These are phyloP conservation scores for Torulaspora franciscae DNA, from an alignment of 805 yeast species.

Conservation along the genomic window DNA sequence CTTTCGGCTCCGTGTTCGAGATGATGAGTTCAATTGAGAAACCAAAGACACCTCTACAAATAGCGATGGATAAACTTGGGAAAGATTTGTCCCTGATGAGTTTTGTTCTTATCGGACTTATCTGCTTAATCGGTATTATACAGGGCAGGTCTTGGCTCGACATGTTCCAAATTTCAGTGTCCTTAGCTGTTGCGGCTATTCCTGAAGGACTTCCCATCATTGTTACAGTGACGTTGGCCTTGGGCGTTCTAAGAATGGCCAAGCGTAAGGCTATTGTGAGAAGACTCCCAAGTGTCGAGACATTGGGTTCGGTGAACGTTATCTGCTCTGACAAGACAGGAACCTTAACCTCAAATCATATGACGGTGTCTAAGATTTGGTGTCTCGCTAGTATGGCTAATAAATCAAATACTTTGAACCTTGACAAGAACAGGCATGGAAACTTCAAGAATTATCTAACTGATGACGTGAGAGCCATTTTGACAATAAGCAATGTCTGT, in stretches of 20 bases:
- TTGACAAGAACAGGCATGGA: conserved; percentile 44
- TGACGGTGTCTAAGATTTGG: conserved; percentile 86
- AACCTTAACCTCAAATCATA: conserved; percentile 83
- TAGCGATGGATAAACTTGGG: conserved; percentile 92
- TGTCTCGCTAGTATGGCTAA: conserved; percentile 53
- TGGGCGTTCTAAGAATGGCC: conserved; percentile 97
- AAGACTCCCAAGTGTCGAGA: conserved; percentile 90
- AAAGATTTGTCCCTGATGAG: conserved; percentile 81
- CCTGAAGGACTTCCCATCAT: conserved; percentile 98
- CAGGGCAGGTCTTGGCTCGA: conserved; percentile 96
- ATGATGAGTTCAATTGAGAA: conserved; percentile 95
- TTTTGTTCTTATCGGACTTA: conserved; percentile 84
- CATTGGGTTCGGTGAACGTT: conserved; percentile 89
- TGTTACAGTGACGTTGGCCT: conserved; percentile 93
- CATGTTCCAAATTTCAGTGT: conserved; percentile 96
- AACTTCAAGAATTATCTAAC: conserved; percentile 44
- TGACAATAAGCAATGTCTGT: conserved; percentile 68
- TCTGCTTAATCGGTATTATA: conserved; percentile 80
- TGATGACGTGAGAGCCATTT: conserved; percentile 48
- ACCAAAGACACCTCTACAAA: conserved; percentile 96
- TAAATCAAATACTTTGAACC: conserved; percentile 34
- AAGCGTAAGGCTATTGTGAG: conserved; percentile 88
- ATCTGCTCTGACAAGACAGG: conserved; percentile 91
- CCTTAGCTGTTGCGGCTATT: conserved; percentile 97
- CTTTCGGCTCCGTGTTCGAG: conserved; percentile 89